A percentile compares a stretch with the other conserved stretches of the same genome.
Evolutionary conservation across 352 stramenopile genomes (phyloP).

Genomic region (Discostella stelligera): DNA sequence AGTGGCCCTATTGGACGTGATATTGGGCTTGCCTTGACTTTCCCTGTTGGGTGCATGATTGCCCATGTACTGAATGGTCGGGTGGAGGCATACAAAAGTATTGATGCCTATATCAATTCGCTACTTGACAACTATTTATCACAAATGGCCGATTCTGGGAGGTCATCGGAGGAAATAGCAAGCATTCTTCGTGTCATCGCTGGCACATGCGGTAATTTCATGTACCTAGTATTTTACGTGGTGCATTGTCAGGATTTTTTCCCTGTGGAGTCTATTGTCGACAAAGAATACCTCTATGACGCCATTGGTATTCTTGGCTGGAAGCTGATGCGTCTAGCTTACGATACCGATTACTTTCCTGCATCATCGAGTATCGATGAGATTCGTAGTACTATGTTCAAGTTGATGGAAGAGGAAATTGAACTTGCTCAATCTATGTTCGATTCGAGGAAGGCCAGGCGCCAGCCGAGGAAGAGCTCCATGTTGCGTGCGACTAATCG

Average conservation of each 20-base stretch:
- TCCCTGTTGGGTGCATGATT: slow-evolving; percentile 50
- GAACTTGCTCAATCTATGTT: neutral
- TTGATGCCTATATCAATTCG: slow-evolving; percentile 25
- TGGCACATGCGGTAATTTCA: slow-evolving; percentile 35
- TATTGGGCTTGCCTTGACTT: slow-evolving; percentile 48
- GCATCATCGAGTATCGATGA: slow-evolving; percentile 13
- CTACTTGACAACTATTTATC: slow-evolving; percentile 27
- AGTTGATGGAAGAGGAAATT: slow-evolving; percentile 31
- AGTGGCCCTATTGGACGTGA: slow-evolving; percentile 55
- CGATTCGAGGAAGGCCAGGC: slow-evolving; percentile 10
- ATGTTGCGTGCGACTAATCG: slow-evolving; percentile 31
- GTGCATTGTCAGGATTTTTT: slow-evolving; percentile 25
- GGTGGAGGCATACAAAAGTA: slow-evolving; percentile 32
- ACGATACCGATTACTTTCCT: slow-evolving; percentile 20
- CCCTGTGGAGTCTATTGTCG: slow-evolving; percentile 21
- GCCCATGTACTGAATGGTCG: slow-evolving; percentile 45
- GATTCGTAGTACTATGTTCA: slow-evolving; percentile 18
- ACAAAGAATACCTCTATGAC: slow-evolving; percentile 32
- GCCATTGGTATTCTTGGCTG: slow-evolving; percentile 38
- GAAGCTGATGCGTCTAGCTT: slow-evolving; percentile 41
- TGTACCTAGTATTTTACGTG: slow-evolving; percentile 27
- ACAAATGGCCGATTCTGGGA: slow-evolving; percentile 29
- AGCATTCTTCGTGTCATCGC: slow-evolving; percentile 25
- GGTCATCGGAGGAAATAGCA: slow-evolving; percentile 8
- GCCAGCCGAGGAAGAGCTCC: slow-evolving; percentile 21